phyloP scores from a whole-genome alignment of 2,329 filamentous ascomycete species.

The Neospermospora avenae region DNA sequence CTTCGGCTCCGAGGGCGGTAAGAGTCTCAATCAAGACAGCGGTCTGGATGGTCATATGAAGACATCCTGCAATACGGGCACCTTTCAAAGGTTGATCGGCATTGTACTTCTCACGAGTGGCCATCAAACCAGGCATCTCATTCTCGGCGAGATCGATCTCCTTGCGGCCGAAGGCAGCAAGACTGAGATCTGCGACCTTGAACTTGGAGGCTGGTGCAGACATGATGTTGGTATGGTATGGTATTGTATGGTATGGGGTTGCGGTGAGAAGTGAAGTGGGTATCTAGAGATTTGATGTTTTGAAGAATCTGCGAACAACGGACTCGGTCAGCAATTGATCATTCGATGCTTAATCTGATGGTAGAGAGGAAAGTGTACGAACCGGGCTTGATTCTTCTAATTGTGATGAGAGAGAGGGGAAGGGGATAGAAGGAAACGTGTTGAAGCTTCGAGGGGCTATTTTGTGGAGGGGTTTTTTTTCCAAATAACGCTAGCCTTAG shows the following conservation, averaged over 20 bases:
- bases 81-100: conserved; percentile 89
- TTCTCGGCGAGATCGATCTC: conserved; percentile 98
- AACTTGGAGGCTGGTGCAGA: conserved; percentile 36
- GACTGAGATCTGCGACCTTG: conserved; percentile 86
- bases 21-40: conserved; percentile 99
- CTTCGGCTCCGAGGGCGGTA: conserved; percentile 89
- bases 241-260: not conserved
- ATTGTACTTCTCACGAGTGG: conserved; percentile 88
- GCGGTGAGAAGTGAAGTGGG: conserved; percentile 15
- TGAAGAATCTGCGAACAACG: not conserved
- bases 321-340: not conserved
- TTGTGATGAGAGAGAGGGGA: conserved; percentile 8
- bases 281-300: not conserved
- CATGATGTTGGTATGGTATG: conserved; percentile 30
- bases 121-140: conserved; percentile 97
- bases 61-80: conserved; percentile 93
- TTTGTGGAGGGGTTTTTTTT: conserved; percentile 10
- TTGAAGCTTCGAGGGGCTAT: not conserved
- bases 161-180: conserved; percentile 97
- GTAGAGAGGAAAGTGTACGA: not conserved
- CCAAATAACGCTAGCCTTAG: not conserved
- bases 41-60: conserved; percentile 84
- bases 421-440: not conserved
- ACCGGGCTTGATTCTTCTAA: not conserved
- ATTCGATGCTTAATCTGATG: not conserved